phyloP scores from a whole-genome alignment of 345 rosid species.

The Brassica nigra region DNA sequence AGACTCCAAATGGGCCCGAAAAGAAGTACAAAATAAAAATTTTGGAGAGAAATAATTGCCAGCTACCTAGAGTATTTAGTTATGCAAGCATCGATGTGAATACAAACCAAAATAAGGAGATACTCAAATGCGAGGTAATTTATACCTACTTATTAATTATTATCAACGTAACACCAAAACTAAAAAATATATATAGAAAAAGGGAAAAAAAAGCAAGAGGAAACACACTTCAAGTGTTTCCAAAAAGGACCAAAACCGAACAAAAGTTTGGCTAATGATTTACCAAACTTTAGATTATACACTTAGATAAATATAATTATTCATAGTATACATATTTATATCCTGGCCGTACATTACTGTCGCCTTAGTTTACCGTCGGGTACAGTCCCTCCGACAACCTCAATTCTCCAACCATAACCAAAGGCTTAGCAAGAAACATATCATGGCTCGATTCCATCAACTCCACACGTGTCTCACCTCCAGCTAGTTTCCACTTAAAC shows the following conservation, averaged over 20 bases:
- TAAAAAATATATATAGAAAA: background rate
- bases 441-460: slow-evolving; percentile 39
- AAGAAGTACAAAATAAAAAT: background rate
- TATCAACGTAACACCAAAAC: background rate
- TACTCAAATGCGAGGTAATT: background rate
- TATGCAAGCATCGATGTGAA: background rate
- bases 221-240: slow-evolving; percentile 34
- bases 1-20: background rate
- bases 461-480: slow-evolving; percentile 30
- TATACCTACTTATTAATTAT: slow-evolving; percentile 1
- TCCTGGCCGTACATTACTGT: background rate
- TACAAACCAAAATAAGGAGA: background rate
- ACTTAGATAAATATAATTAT: background rate
- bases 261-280: slow-evolving; percentile 3
- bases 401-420: slow-evolving; percentile 39
- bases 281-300: slow-evolving; percentile 15
- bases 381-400: slow-evolving; percentile 44
- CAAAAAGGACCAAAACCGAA: slow-evolving; percentile 10
- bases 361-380: slow-evolving; percentile 17
- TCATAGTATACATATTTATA: background rate
- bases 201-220: background rate
- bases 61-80: background rate
- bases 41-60: background rate
- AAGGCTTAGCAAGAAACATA: slow-evolving; percentile 41
- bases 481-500: slow-evolving; percentile 44